Conservation (phyloP, 2,329 filamentous ascomycete species). For the Mollisiaceae sp. region DNA sequence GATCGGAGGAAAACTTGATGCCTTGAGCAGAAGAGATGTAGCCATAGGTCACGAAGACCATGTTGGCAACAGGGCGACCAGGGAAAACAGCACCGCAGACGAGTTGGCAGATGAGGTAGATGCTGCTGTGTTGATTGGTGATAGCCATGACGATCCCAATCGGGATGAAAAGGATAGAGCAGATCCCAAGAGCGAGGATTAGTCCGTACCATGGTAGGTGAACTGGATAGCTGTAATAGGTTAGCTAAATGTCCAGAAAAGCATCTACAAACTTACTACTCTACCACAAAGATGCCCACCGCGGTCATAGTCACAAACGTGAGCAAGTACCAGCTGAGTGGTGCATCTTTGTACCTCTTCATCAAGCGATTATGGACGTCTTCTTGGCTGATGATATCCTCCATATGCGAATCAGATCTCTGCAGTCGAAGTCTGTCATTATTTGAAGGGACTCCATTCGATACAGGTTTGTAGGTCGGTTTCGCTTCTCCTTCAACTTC, state of each 20-base stretch:
- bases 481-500: conserved; percentile 62
- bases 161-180: conserved; percentile 82
- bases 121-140: conserved; percentile 86
- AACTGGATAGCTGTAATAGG: conserved; percentile 68
- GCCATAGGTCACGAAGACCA: conserved; percentile 92
- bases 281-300: conserved; percentile 82
- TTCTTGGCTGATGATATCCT: conserved; percentile 68
- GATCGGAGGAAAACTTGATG: conserved; percentile 85
- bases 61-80: conserved; percentile 85
- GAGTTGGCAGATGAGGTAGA: conserved; percentile 85
- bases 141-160: conserved; percentile 94
- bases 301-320: conserved; percentile 78
- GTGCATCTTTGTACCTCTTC: conserved; percentile 81
- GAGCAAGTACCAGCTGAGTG: conserved; percentile 78
- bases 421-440: conserved; percentile 29
- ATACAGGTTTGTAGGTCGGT: conserved; percentile 58
- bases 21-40: conserved; percentile 90
- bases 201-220: conserved; percentile 88
- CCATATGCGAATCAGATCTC: conserved; percentile 49
- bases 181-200: conserved; percentile 77
- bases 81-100: conserved; percentile 84
- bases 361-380: conserved; percentile 87
- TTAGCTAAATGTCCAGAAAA: conserved; percentile 25
- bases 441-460: conserved; percentile 20
- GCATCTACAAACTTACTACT: conserved; percentile 65